phyloP scores from a whole-genome alignment of 2,329 filamentous ascomycete genomes.

The Aspergillus fumigatus region DNA sequence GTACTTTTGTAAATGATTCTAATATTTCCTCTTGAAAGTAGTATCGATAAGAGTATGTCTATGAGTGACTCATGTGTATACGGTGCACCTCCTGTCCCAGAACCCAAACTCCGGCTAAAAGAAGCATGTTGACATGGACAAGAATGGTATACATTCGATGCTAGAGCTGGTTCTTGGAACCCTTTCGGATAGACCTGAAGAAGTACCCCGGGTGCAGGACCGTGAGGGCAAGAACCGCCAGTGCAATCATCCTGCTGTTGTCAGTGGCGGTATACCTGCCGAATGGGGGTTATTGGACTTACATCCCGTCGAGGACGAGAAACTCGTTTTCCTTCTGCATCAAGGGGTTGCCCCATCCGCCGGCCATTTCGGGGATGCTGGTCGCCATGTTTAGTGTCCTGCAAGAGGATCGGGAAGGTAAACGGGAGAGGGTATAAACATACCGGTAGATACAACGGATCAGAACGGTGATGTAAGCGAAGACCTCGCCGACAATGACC shows the following conservation, averaged over 20 bases:
- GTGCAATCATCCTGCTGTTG: slow-evolving; percentile 40
- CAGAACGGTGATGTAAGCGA: slow-evolving; percentile 38
- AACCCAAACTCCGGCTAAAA: background rate
- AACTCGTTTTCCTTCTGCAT: slow-evolving; percentile 48
- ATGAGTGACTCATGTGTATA: background rate
- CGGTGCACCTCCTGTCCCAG: background rate
- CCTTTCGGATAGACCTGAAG: slow-evolving; percentile 33
- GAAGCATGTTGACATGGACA: background rate
- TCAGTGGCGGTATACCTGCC: slow-evolving; percentile 4
- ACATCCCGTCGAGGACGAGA: slow-evolving; percentile 46
- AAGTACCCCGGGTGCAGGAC: slow-evolving; percentile 44
- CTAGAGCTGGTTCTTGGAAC: slow-evolving; percentile 18
- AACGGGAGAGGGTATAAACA: slow-evolving; percentile 1
- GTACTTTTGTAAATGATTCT: background rate
- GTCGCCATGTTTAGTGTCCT: slow-evolving; percentile 1
- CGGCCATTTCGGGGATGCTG: slow-evolving; percentile 48
- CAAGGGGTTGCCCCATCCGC: slow-evolving; percentile 45
- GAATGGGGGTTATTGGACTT: slow-evolving; percentile 12
- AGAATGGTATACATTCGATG: background rate
- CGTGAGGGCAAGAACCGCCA: slow-evolving; percentile 39
- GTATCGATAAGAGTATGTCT: background rate
- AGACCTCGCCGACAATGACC: slow-evolving; percentile 24
- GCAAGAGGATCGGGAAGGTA: background rate
- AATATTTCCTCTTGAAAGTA: background rate
- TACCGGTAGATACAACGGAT: slow-evolving; percentile 44